A percentile compares a stretch with the other conserved stretches of the same genome.
These are phyloP conservation scores for Allantophomopsis lycopodina DNA, from an alignment of 2,329 filamentous ascomycete species.

Conservation along the genomic window DNA sequence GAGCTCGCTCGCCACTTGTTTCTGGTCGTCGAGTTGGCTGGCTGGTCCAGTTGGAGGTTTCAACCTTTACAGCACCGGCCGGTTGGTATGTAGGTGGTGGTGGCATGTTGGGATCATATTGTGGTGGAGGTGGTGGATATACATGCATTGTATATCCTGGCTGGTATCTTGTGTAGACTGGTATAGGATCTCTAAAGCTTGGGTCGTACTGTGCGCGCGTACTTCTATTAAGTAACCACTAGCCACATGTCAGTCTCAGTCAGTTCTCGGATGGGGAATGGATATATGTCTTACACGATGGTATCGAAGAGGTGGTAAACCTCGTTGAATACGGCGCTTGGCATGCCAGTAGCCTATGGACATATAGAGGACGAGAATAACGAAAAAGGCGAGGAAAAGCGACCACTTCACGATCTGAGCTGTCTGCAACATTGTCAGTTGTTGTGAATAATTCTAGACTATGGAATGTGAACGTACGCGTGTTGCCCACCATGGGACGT, in stretches of 20 bases:
- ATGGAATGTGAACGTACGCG: slow-evolving; percentile 15
- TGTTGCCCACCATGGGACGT: slow-evolving; percentile 24
- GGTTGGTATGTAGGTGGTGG: slow-evolving; percentile 42
- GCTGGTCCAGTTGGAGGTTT: slow-evolving; percentile 30
- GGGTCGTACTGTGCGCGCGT: slow-evolving; percentile 20
- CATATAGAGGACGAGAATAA: slow-evolving; percentile 45
- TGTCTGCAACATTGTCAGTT: slow-evolving; percentile 14
- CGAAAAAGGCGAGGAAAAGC: slow-evolving; percentile 48
- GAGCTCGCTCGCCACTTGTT: slow-evolving; percentile 13
- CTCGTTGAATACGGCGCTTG: slow-evolving; percentile 48
- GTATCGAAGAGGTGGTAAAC: slow-evolving; percentile 51
- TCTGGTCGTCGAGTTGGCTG: slow-evolving; percentile 15
- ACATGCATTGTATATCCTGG: slow-evolving; percentile 31
- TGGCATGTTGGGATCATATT: slow-evolving; percentile 38
- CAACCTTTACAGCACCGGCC: slow-evolving; percentile 35
- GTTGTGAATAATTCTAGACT: not conserved
- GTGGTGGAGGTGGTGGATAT: slow-evolving; percentile 28
- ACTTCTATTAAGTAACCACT: slow-evolving; percentile 18
- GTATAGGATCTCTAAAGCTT: slow-evolving; percentile 29
- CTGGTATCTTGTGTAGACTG: slow-evolving; percentile 25
- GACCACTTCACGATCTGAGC: slow-evolving; percentile 49
- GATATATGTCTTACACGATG: slow-evolving; percentile 40
- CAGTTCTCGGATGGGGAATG: not conserved
- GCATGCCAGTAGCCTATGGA: slow-evolving; percentile 60
- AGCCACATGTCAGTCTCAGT: slow-evolving; percentile 5